Evolutionary conservation across 768 basidiomycete species (phyloP).

Genomic region (Postia placenta): DNA sequence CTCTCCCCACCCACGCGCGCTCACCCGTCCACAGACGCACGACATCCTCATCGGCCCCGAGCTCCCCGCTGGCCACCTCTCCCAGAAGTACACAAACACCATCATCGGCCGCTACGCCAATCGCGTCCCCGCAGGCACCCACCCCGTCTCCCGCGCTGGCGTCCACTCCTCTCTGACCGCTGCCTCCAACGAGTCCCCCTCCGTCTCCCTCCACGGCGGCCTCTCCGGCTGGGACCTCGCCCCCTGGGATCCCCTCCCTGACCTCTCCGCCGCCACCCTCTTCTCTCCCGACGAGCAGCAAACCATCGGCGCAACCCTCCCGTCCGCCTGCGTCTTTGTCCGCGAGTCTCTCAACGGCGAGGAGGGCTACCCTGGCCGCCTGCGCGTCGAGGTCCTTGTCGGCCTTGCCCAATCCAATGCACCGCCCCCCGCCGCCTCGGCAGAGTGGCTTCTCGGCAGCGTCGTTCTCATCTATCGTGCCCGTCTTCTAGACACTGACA

Average conservation of each 20-base stretch:
- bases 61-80: slow-evolving; percentile 47
- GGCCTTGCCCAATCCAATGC: slow-evolving; percentile 26
- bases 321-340: slow-evolving; percentile 45
- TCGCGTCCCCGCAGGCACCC: slow-evolving; percentile 53
- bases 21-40: slow-evolving; percentile 44
- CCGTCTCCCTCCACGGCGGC: slow-evolving; percentile 70
- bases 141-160: slow-evolving; percentile 34
- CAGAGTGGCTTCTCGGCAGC: slow-evolving; percentile 52
- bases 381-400: slow-evolving; percentile 43
- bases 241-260: slow-evolving; percentile 42
- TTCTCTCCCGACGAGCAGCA: slow-evolving; percentile 51
- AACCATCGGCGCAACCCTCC: slow-evolving; percentile 31
- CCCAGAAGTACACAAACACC: slow-evolving; percentile 66
- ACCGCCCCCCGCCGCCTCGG: slow-evolving; percentile 17
- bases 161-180: slow-evolving; percentile 39
- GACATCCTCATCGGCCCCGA: slow-evolving; percentile 75
- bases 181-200: slow-evolving; percentile 22
- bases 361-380: slow-evolving; percentile 62
- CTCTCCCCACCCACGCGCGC: not conserved
- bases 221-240: slow-evolving; percentile 56
- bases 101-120: slow-evolving; percentile 72
- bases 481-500: slow-evolving; percentile 43
- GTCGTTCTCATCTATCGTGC: slow-evolving; percentile 66
- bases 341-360: slow-evolving; percentile 58
- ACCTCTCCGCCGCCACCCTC: slow-evolving; percentile 33